These are phyloP conservation scores for Nemophila menziesii DNA, from an alignment of 257 asterid species.

Conservation along the genomic window DNA sequence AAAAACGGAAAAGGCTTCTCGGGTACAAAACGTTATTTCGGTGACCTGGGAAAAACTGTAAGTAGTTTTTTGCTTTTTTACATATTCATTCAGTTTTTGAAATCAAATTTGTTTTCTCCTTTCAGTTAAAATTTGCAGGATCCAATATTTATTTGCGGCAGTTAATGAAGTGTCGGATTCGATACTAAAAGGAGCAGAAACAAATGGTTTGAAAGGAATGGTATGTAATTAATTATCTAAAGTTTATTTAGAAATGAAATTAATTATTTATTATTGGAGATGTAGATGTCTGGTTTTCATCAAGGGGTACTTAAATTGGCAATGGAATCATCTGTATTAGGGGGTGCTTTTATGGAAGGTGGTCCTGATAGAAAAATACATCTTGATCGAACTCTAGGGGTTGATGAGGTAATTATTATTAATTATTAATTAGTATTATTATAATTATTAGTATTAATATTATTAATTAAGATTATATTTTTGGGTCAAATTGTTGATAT, in stretches of 20 bases:
- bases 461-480: too few species aligned
- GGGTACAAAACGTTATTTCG: slow-evolving; percentile 91
- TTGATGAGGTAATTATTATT: slow-evolving; percentile 93
- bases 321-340: slow-evolving; percentile 79
- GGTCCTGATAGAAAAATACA: slow-evolving; percentile 86
- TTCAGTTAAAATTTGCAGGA: slow-evolving; percentile 82
- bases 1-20: slow-evolving; percentile 76
- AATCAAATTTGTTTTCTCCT: too few species aligned
- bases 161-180: slow-evolving; percentile 90
- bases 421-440: too few species aligned
- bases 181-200: slow-evolving; percentile 86
- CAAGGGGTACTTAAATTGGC: slow-evolving; percentile 87
- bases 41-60: slow-evolving; percentile 93
- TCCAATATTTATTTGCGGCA: slow-evolving; percentile 86
- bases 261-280: too few species aligned
- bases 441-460: too few species aligned
- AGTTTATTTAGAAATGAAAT: too few species aligned
- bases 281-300: slow-evolving; percentile 75
- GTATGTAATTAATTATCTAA: slow-evolving; percentile 24
- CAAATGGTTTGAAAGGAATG: slow-evolving; percentile 84
- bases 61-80: slow-evolving; percentile 21
- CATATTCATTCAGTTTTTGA: neutral
- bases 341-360: slow-evolving; percentile 92
- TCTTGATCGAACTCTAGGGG: slow-evolving; percentile 88
- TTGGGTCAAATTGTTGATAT: too few species aligned